These are phyloP conservation scores for Inonotus obliquus DNA, from an alignment of 1,284 basidiomycete genomes.

Conservation along the genomic window DNA sequence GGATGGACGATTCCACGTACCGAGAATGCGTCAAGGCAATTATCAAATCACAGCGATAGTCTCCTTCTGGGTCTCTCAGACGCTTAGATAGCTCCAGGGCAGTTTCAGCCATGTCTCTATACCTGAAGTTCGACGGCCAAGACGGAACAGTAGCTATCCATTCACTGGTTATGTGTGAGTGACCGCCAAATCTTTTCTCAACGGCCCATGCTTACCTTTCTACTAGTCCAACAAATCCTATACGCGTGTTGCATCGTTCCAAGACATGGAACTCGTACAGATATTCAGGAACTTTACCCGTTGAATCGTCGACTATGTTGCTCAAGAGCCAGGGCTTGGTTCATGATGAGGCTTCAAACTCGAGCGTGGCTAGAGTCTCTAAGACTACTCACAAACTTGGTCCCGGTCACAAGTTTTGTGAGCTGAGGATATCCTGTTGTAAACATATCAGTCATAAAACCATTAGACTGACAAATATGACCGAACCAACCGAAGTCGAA, in stretches of 20 bases:
- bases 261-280: slow-evolving; percentile 60
- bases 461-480: neutral
- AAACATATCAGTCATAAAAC: slow-evolving; percentile 6
- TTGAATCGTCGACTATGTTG: slow-evolving; percentile 66
- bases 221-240: slow-evolving; percentile 79
- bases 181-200: neutral
- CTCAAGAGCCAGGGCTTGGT: slow-evolving; percentile 68
- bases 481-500: slow-evolving; percentile 58
- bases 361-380: slow-evolving; percentile 7
- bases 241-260: slow-evolving; percentile 60
- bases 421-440: slow-evolving; percentile 75
- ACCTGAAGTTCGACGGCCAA: slow-evolving; percentile 72
- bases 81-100: slow-evolving; percentile 61
- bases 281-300: slow-evolving; percentile 50
- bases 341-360: slow-evolving; percentile 18
- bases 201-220: slow-evolving; percentile 52
- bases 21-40: slow-evolving; percentile 80
- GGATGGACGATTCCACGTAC: slow-evolving; percentile 25
- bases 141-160: slow-evolving; percentile 85
- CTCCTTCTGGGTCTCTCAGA: slow-evolving; percentile 67
- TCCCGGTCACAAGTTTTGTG: slow-evolving; percentile 64
- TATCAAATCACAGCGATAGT: slow-evolving; percentile 69
- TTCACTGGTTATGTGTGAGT: slow-evolving; percentile 39
- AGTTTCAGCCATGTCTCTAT: slow-evolving; percentile 63
- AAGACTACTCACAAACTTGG: slow-evolving; percentile 51